Evolutionary conservation across 805 yeast genomes (phyloP).

Genomic region (Yarrowia sp.): DNA sequence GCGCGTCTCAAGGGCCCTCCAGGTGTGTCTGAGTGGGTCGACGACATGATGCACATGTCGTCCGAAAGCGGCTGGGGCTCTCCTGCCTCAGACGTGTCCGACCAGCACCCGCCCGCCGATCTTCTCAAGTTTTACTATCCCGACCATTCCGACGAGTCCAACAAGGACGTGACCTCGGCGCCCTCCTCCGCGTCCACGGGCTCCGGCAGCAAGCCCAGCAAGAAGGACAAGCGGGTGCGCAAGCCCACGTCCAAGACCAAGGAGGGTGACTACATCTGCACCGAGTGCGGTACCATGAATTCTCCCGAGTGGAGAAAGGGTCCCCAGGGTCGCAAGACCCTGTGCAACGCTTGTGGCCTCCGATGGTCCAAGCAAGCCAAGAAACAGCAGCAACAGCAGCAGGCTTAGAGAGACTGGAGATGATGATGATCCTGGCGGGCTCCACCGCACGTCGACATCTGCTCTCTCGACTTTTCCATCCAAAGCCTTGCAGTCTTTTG

Average conservation of each 20-base stretch:
- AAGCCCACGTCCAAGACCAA: slow-evolving; percentile 26
- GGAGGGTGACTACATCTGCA: slow-evolving; percentile 52
- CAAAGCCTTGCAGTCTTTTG: too few species aligned
- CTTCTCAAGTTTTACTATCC: slow-evolving; percentile 31
- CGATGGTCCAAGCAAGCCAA: slow-evolving; percentile 53
- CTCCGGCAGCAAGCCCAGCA: background rate
- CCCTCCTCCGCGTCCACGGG: background rate
- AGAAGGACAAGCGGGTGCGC: slow-evolving; percentile 26
- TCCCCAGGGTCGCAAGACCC: slow-evolving; percentile 78
- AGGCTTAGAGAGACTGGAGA: background rate
- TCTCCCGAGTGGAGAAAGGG: slow-evolving; percentile 97
- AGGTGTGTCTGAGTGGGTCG: slow-evolving; percentile 32
- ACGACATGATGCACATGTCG: slow-evolving; percentile 28
- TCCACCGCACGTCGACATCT: too few species aligned
- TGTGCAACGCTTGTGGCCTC: slow-evolving; percentile 93
- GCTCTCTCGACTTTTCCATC: too few species aligned
- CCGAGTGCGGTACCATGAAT: slow-evolving; percentile 73
- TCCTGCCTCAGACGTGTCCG: slow-evolving; percentile 10
- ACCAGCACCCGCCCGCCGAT: background rate
- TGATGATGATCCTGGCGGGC: too few species aligned
- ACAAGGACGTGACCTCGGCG: background rate
- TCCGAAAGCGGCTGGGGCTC: slow-evolving; percentile 29
- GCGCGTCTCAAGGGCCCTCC: slow-evolving; percentile 32
- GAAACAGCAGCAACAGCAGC: slow-evolving; percentile 22
- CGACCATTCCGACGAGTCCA: slow-evolving; percentile 2